Evolutionary conservation across 192 early-diverging fungal species (phyloP).

Genomic region (Coemansia aciculifera): DNA sequence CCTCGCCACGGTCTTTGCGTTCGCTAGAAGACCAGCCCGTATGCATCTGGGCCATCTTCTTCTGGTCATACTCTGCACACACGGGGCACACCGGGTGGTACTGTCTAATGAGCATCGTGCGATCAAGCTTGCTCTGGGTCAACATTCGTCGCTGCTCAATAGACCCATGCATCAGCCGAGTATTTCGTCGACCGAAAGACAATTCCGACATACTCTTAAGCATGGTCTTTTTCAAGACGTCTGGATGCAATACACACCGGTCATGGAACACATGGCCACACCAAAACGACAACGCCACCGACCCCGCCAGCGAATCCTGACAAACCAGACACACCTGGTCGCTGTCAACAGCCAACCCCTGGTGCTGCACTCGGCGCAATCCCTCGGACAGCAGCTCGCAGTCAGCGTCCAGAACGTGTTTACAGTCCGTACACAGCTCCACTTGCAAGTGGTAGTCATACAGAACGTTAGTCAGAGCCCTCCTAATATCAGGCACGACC

Average conservation of each 20-base stretch:
- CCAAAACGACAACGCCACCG: slow-evolving; percentile 75
- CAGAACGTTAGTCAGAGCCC: slow-evolving; percentile 83
- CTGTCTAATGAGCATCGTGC: slow-evolving; percentile 33
- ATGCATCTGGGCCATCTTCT: slow-evolving; percentile 20
- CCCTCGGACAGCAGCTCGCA: slow-evolving; percentile 76
- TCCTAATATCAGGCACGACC: slow-evolving; percentile 77
- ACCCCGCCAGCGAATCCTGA: slow-evolving; percentile 35
- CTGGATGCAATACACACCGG: slow-evolving; percentile 70
- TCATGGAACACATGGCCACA: slow-evolving; percentile 91
- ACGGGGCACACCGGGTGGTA: slow-evolving; percentile 36
- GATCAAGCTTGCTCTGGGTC: slow-evolving; percentile 46
- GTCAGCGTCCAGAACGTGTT: slow-evolving; percentile 87
- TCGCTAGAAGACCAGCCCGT: slow-evolving; percentile 39
- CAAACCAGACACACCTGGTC: slow-evolving; percentile 45
- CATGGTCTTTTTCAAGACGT: slow-evolving; percentile 48
- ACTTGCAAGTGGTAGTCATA: slow-evolving; percentile 91
- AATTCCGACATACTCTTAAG: background rate
- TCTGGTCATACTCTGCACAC: slow-evolving; percentile 38
- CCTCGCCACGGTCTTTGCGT: slow-evolving; percentile 19
- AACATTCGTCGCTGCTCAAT: slow-evolving; percentile 26
- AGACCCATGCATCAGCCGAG: slow-evolving; percentile 18
- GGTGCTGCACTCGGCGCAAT: slow-evolving; percentile 66
- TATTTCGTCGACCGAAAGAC: background rate
- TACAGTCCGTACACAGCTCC: slow-evolving; percentile 86
- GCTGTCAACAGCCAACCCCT: slow-evolving; percentile 62